phyloP scores from a whole-genome alignment of 495 filamentous ascomycete genomes.

The Cercophora sp. region DNA sequence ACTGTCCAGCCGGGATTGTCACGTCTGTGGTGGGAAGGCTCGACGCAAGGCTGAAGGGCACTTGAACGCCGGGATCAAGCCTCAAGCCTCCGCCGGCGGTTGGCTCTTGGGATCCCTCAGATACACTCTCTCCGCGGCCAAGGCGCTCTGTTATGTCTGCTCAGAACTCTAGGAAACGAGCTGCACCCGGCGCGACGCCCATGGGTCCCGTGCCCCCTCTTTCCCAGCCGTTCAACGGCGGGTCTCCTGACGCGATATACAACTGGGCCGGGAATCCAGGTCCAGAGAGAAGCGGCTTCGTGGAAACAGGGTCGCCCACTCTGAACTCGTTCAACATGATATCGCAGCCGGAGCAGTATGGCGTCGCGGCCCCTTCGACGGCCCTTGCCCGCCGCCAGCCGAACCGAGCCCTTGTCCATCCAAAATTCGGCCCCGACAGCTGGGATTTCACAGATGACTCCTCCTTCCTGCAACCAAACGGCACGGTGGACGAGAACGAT shows the following conservation, averaged over 20 bases:
- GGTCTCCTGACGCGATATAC: conserved; percentile 35
- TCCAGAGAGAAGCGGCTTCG: conserved; percentile 29
- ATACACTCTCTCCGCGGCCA: too few relatives aligned
- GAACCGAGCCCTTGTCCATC: conserved; percentile 58
- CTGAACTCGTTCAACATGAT: conserved; percentile 42
- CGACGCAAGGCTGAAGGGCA: background rate
- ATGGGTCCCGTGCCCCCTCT: conserved; percentile 47
- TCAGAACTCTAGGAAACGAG: conserved; percentile 63
- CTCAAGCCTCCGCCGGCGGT: background rate
- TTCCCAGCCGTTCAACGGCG: conserved; percentile 44
- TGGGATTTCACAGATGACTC: conserved; percentile 47
- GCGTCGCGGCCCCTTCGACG: conserved; percentile 45
- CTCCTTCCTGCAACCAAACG: conserved; percentile 29
- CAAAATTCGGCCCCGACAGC: conserved; percentile 41
- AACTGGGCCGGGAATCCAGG: conserved; percentile 37
- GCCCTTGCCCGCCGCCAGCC: conserved; percentile 62
- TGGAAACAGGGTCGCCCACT: conserved; percentile 27
- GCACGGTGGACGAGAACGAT: conserved; percentile 55
- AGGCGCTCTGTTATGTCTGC: conserved; percentile 44
- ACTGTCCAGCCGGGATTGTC: too few relatives aligned
- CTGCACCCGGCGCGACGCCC: conserved; percentile 66
- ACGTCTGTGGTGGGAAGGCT: too few relatives aligned
- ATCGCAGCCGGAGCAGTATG: conserved; percentile 42
- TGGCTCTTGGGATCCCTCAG: background rate
- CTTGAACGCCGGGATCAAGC: background rate